A percentile compares a stretch with the other conserved stretches of the same genome.
These are phyloP conservation scores for Ziziphus jujuba DNA, from an alignment of 306 rosid genomes.

Conservation along the genomic window DNA sequence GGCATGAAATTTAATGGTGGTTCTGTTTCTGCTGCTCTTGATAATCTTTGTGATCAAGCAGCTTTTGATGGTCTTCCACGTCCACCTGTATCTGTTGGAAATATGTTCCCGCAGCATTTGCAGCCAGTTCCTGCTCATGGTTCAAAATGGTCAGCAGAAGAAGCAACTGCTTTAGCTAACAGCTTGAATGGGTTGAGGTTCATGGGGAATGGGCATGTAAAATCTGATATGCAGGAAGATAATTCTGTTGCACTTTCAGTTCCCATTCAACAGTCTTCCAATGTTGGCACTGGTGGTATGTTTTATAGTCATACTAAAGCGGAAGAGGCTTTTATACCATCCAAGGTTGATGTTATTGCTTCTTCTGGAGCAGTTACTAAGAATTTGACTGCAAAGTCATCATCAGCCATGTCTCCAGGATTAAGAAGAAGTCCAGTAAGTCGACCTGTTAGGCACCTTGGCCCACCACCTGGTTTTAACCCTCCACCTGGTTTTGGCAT, in stretches of 20 bases:
- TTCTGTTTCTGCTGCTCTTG: constrained; percentile 30
- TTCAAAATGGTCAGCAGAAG: constrained; percentile 52
- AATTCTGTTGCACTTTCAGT: constrained; percentile 33
- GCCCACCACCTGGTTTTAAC: constrained; percentile 79
- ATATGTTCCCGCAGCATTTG: constrained; percentile 46
- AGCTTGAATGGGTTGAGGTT: constrained; percentile 61
- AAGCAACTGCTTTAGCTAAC: constrained; percentile 53
- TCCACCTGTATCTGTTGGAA: constrained; percentile 41
- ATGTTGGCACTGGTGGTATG: constrained; percentile 29
- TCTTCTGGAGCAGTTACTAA: constrained; percentile 39
- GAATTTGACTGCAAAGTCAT: constrained; percentile 30
- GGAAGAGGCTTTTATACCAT: constrained; percentile 39
- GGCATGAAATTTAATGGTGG: constrained; percentile 37
- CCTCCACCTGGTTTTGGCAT: constrained; percentile 95
- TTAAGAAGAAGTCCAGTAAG: constrained; percentile 55
- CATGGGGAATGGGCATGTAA: constrained; percentile 62
- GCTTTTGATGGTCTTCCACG: constrained; percentile 37
- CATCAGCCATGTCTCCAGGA: constrained; percentile 45
- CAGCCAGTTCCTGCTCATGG: constrained; percentile 55
- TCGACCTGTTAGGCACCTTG: constrained; percentile 84
- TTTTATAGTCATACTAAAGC: constrained; percentile 43
- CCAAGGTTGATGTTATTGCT: constrained; percentile 45
- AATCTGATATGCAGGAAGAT: constrained; percentile 48
- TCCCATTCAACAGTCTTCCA: constrained; percentile 54
- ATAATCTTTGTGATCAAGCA: constrained; percentile 37